phyloP scores from a whole-genome alignment of 2,329 filamentous ascomycete genomes.

The Diaporthe sp. region DNA sequence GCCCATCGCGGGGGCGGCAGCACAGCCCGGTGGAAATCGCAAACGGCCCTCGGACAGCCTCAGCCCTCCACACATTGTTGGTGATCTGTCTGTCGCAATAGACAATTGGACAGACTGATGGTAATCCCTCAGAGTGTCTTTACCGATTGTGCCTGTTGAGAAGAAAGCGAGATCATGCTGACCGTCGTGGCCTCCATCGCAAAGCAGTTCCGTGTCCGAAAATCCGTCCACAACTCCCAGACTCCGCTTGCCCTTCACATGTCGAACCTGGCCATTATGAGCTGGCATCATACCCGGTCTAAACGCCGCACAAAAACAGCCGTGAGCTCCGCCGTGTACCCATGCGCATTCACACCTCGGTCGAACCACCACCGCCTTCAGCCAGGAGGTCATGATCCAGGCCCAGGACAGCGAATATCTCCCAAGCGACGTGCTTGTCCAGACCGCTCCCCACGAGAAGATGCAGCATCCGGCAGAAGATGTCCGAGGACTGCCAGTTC shows the following conservation, averaged over 20 bases:
- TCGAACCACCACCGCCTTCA: not conserved
- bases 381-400: not conserved
- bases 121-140: too few relatives aligned
- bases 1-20: too few relatives aligned
- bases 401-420: not conserved
- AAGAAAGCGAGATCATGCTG: not conserved
- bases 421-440: not conserved
- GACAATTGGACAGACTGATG: too few relatives aligned
- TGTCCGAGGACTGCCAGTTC: not conserved
- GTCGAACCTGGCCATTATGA: not conserved
- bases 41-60: not conserved
- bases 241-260: not conserved
- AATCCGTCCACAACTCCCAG: too few relatives aligned
- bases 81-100: not conserved
- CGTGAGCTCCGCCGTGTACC: not conserved
- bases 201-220: not conserved
- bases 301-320: not conserved
- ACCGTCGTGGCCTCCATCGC: not conserved
- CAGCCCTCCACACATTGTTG: not conserved
- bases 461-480: not conserved
- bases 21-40: not conserved
- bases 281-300: not conserved
- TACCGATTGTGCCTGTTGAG: not conserved
- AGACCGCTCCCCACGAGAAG: not conserved
- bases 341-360: not conserved